These are phyloP conservation scores for Platismatia glauca DNA, from an alignment of 495 filamentous ascomycete species.

Conservation along the genomic window DNA sequence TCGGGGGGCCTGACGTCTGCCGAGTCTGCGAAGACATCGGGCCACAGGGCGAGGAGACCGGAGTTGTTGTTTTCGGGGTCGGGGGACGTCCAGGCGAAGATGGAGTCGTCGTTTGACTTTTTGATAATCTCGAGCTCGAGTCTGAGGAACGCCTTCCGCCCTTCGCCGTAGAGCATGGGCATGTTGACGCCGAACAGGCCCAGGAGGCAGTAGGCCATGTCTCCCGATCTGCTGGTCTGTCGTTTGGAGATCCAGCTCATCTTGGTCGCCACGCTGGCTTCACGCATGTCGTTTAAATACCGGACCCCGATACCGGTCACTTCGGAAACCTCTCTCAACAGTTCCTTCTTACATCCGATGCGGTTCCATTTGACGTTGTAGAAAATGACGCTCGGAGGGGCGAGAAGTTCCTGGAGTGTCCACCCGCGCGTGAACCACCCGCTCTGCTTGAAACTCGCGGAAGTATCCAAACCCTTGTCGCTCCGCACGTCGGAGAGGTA, in stretches of 20 bases:
- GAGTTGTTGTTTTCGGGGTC: background rate
- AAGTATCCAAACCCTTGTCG: too few species aligned
- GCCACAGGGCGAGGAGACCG: conserved; percentile 7
- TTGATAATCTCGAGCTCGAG: conserved; percentile 30
- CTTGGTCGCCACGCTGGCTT: conserved; percentile 20
- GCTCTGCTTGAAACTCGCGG: conserved; percentile 29
- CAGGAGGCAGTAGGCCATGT: conserved; percentile 26
- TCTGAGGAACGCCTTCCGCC: conserved; percentile 23
- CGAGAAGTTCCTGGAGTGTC: conserved; percentile 38
- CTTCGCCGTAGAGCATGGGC: conserved; percentile 29
- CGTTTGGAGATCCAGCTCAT: conserved; percentile 27
- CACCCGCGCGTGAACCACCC: conserved; percentile 38
- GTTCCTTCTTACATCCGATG: too few species aligned
- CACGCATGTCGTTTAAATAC: too few species aligned
- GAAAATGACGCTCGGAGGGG: too few species aligned
- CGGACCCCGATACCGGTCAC: too few species aligned
- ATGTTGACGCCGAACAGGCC: conserved; percentile 29
- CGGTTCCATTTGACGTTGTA: too few species aligned
- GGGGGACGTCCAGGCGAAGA: conserved; percentile 23
- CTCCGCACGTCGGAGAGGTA: conserved; percentile 32
- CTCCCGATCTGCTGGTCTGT: conserved; percentile 21
- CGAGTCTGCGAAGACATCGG: background rate
- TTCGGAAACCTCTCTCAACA: too few species aligned
- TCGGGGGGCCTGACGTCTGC: background rate
- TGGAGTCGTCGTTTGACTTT: conserved; percentile 22